These are phyloP conservation scores for Sugiyamaella americana DNA, from an alignment of 805 yeast species.

Conservation along the genomic window DNA sequence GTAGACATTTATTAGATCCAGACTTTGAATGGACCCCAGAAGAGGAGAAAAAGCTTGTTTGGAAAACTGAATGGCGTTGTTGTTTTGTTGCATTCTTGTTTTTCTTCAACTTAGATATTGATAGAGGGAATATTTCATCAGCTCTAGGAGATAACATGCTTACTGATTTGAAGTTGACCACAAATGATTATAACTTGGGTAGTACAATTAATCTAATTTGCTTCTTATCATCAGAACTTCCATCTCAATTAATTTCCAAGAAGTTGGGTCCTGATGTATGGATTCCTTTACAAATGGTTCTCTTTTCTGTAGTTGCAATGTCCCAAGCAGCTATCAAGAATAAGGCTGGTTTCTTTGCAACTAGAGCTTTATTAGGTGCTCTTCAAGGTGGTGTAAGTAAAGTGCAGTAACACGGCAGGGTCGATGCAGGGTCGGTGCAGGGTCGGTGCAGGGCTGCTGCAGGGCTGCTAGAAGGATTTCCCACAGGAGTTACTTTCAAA, in stretches of 20 bases:
- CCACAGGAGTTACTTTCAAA: too few relatives aligned
- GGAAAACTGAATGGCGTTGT: constrained; percentile 52
- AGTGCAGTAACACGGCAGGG: too few relatives aligned
- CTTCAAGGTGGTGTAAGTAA: constrained; percentile 48
- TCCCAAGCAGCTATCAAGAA: constrained; percentile 43
- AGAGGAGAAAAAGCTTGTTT: constrained; percentile 44
- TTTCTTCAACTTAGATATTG: constrained; percentile 55
- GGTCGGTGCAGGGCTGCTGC: too few relatives aligned
- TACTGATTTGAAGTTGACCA: constrained; percentile 45
- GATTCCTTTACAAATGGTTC: constrained; percentile 52
- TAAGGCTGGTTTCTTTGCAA: constrained; percentile 39
- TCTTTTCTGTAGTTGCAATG: constrained; percentile 53
- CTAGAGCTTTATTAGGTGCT: constrained; percentile 46
- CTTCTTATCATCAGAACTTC: constrained; percentile 55
- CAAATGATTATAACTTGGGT: constrained; percentile 54
- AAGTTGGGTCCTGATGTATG: constrained; percentile 57
- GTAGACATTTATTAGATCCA: constrained; percentile 52
- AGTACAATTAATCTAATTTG: constrained; percentile 48
- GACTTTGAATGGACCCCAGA: constrained; percentile 46
- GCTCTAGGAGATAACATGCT: constrained; percentile 53
- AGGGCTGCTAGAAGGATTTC: too few relatives aligned
- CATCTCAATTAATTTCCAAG: constrained; percentile 60
- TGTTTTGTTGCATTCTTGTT: constrained; percentile 52
- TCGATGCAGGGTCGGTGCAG: too few relatives aligned
- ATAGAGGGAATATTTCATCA: constrained; percentile 50